A percentile compares a stretch with the other conserved stretches of the same genome.
Evolutionary conservation across 1,284 basidiomycete species (phyloP).

Genomic region (Irpex rosettiformis): DNA sequence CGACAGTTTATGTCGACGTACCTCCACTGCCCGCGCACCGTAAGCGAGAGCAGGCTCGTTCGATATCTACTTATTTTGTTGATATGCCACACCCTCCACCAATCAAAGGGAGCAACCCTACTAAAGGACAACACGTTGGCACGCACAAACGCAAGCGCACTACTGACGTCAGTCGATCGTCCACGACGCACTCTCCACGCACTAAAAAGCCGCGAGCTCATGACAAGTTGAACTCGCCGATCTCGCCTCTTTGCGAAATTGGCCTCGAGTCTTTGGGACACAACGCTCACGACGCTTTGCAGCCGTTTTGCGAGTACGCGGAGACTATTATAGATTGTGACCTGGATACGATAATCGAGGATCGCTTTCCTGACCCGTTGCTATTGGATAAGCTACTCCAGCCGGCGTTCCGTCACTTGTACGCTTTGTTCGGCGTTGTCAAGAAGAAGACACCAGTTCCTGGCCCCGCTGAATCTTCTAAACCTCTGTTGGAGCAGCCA

Average conservation of each 20-base stretch:
- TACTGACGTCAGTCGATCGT: background rate
- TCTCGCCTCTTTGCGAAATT: background rate
- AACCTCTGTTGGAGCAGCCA: too few species aligned
- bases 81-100: background rate
- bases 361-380: background rate
- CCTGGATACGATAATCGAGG: background rate
- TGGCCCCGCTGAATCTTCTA: background rate
- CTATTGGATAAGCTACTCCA: background rate
- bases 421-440: background rate
- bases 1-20: background rate
- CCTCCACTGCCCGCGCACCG: background rate
- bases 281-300: background rate
- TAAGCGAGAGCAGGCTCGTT: background rate
- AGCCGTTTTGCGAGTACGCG: background rate
- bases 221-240: too few species aligned
- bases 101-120: background rate
- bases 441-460: background rate
- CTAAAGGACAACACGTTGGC: background rate
- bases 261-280: background rate
- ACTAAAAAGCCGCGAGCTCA: background rate
- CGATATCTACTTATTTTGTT: background rate
- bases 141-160: background rate
- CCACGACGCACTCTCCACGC: background rate
- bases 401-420: background rate
- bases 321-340: background rate